Evolutionary conservation across 2,329 filamentous ascomycete species (phyloP).

Genomic region (Plectosphaerella plurivora): DNA sequence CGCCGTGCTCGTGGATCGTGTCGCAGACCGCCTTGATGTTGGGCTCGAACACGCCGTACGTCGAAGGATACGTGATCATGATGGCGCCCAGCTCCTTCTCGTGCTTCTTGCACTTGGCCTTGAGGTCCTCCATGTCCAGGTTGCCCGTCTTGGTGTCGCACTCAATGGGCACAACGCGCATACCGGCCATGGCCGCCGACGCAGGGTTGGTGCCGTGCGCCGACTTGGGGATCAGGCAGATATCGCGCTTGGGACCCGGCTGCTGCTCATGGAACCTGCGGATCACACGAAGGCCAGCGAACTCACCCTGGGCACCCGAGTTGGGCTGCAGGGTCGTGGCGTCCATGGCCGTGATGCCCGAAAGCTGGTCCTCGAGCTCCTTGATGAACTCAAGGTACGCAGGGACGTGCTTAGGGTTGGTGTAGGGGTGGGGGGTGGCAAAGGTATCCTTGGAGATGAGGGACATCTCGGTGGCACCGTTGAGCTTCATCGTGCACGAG

Average conservation of each 20-base stretch:
- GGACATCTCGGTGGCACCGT: slow-evolving; percentile 89
- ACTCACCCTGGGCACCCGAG: slow-evolving; percentile 93
- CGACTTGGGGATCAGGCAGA: slow-evolving; percentile 91
- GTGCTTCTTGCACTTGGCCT: slow-evolving; percentile 85
- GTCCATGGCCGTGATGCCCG: slow-evolving; percentile 83
- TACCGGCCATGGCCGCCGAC: slow-evolving; percentile 91
- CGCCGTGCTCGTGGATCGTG: slow-evolving; percentile 80
- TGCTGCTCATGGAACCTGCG: slow-evolving; percentile 75
- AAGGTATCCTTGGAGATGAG: slow-evolving; percentile 75
- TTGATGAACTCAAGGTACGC: slow-evolving; percentile 69
- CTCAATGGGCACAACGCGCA: slow-evolving; percentile 90
- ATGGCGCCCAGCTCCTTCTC: slow-evolving; percentile 82
- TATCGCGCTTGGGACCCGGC: slow-evolving; percentile 69
- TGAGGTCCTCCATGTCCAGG: slow-evolving; percentile 79
- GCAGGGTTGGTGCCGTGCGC: slow-evolving; percentile 96
- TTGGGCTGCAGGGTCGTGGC: slow-evolving; percentile 90
- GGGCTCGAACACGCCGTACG: slow-evolving; percentile 92
- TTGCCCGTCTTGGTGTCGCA: slow-evolving; percentile 85
- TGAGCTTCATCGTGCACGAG: slow-evolving; percentile 98
- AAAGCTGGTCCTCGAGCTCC: slow-evolving; percentile 70
- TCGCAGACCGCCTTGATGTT: slow-evolving; percentile 80
- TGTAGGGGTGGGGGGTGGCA: slow-evolving; percentile 77
- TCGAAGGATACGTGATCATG: slow-evolving; percentile 96
- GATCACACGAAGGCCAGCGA: slow-evolving; percentile 84
- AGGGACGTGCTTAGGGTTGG: slow-evolving; percentile 55